Evolutionary conservation across 345 rosid genomes (phyloP).

Genomic region (Gossypium herbaceum): DNA sequence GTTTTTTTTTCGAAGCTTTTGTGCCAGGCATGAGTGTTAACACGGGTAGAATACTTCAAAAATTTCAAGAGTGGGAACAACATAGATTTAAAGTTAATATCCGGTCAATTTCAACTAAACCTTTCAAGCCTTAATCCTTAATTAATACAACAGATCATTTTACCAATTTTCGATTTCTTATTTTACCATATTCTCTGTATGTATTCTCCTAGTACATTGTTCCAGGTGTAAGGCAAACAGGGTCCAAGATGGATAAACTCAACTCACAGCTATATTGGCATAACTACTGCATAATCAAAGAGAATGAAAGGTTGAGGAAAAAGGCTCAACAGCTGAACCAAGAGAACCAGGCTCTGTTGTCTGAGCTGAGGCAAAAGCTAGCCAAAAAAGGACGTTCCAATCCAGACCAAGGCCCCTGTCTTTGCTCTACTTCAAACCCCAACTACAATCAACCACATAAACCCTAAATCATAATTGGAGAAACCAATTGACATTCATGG

Average conservation of each 20-base stretch:
- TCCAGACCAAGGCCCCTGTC: slow-evolving; percentile 3
- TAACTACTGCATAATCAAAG: slow-evolving; percentile 40
- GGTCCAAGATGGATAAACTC: slow-evolving; percentile 36
- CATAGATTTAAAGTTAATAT: too few species aligned
- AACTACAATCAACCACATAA: slow-evolving; percentile 10
- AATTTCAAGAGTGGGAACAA: too few species aligned
- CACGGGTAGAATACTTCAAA: too few species aligned
- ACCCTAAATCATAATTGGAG: background rate
- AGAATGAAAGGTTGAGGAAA: slow-evolving; percentile 47
- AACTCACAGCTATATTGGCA: slow-evolving; percentile 42
- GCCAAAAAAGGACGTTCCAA: slow-evolving; percentile 21
- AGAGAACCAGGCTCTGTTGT: slow-evolving; percentile 42
- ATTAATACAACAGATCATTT: too few species aligned
- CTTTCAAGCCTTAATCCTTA: too few species aligned
- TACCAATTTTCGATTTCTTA: too few species aligned
- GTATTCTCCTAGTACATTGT: background rate
- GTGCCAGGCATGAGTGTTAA: too few species aligned
- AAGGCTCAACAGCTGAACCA: slow-evolving; percentile 43
- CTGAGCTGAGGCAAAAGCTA: slow-evolving; percentile 35
- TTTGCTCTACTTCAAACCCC: slow-evolving; percentile 18
- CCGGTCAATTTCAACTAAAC: too few species aligned
- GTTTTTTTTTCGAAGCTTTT: too few species aligned
- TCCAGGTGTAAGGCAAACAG: slow-evolving; percentile 11
- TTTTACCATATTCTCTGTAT: too few species aligned
- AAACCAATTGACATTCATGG: background rate